Base-by-base conservation (phyloP, 495 filamentous ascomycete genomes). In the Hypoxylon crocopeplum region DNA sequence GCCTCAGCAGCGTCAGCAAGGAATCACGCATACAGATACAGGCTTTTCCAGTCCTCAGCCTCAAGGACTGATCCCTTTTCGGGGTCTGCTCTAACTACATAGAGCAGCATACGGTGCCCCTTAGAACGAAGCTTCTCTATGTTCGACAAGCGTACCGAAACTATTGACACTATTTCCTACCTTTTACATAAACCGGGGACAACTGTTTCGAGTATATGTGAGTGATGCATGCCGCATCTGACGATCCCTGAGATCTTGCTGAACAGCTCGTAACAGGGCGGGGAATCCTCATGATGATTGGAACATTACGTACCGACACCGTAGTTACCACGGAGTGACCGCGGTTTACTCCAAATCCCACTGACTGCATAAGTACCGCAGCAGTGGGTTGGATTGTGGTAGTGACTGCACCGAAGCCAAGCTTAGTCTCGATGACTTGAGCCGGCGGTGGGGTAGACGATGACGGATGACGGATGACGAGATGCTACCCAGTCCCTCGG, bases 401-500 rank as follows among this genome's bases (percentile, higher is more conserved):
- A 39, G 24, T 33, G 29, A 44, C 3, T 44, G 24, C 36, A 41
- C 12, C 38, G 13, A 15, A 44, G 24, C 15, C 27, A 13, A 53
- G 4, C 32, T 5, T 3, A 37, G 19, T 20, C 36, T 40, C 27
- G 21, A 41, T 27, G 39, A 16, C 44, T 52, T 29, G 24, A 41
- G 20, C 27, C 37, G 45, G 34, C 34, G 13, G 59, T 33, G 46
- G 59, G 59, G 52, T 54, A 39, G 5, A 36, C 34, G 39, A 62
- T 47, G 52, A 46, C 34, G 45, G 53, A 29, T 5, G 25, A 5
- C 25, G 25, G 50, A 49, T 40, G 30, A 40, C n/a, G n/a, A n/a
- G n/a, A n/a, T n/a, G n/a, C n/a, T n/a, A 57, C 45, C 59, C 48
- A 63, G 16, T 53, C 59, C 48, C 53, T 57, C 53, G 36, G 41